Conservation (phyloP, 1,284 basidiomycete genomes). For the Bjerkandera adusta region DNA sequence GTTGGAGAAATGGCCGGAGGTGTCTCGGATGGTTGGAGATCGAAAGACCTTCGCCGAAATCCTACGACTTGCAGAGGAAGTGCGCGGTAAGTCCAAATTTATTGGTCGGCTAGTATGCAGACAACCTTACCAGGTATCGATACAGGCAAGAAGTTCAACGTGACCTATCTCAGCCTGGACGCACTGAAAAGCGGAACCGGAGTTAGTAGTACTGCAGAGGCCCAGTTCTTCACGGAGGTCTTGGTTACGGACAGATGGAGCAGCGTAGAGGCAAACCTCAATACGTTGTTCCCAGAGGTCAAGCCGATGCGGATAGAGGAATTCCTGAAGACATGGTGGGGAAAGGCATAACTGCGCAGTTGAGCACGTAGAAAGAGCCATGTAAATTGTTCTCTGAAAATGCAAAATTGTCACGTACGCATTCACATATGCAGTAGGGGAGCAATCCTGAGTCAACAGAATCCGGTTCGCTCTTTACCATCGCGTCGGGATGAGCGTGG, state of each 20-base stretch:
- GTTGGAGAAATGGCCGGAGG: constrained; percentile 4
- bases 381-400: background rate
- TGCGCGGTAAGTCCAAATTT: constrained; percentile 1
- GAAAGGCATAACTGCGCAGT: too few species aligned
- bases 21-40: constrained; percentile 4
- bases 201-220: too few species aligned
- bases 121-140: background rate
- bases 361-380: too few species aligned
- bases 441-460: too few species aligned
- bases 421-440: too few species aligned
- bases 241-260: background rate
- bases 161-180: constrained; percentile 1
- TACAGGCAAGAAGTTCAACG: constrained; percentile 2
- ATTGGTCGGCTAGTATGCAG: background rate
- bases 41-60: constrained; percentile 1
- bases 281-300: constrained; percentile 5
- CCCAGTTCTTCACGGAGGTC: background rate
- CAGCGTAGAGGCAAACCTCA: constrained; percentile 2
- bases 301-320: constrained; percentile 5
- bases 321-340: constrained; percentile 9
- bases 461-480: too few species aligned
- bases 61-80: background rate
- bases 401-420: too few species aligned
- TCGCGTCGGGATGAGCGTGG: too few species aligned
- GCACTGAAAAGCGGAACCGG: constrained; percentile 1